Evolutionary conservation across 805 yeast genomes (phyloP).

Genomic region (Metschnikowia vanudenii): DNA sequence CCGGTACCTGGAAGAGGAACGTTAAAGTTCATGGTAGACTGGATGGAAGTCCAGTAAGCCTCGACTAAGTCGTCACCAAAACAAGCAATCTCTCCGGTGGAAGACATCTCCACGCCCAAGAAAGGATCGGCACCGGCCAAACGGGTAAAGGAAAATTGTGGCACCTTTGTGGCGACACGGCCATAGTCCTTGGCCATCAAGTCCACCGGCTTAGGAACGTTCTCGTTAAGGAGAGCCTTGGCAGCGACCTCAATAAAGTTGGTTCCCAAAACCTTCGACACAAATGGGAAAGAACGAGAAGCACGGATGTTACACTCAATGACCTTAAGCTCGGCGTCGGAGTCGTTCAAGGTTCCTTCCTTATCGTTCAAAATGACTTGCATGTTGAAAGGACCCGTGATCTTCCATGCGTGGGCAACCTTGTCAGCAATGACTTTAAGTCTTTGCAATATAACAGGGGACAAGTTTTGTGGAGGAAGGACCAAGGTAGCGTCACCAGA

Average conservation of each 20-base stretch:
- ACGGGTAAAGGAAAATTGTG: slow-evolving; percentile 97
- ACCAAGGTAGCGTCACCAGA: slow-evolving; percentile 98
- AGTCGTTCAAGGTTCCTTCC: slow-evolving; percentile 47
- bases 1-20: slow-evolving; percentile 91
- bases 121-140: slow-evolving; percentile 99
- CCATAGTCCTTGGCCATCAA: slow-evolving; percentile 73
- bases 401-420: slow-evolving; percentile 91
- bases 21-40: slow-evolving; percentile 95
- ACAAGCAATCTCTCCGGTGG: slow-evolving; percentile 98
- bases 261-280: slow-evolving; percentile 91
- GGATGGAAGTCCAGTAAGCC: slow-evolving; percentile 97
- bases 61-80: slow-evolving; percentile 83
- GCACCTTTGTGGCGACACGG: slow-evolving; percentile 95
- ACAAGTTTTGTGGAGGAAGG: slow-evolving; percentile 84
- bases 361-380: slow-evolving; percentile 69
- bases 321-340: slow-evolving; percentile 72
- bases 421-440: slow-evolving; percentile 87
- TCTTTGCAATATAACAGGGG: slow-evolving; percentile 63
- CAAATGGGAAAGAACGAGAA: slow-evolving; percentile 98
- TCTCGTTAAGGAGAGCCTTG: slow-evolving; percentile 72
- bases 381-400: slow-evolving; percentile 98
- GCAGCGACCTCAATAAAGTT: slow-evolving; percentile 96
- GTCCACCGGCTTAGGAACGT: slow-evolving; percentile 76
- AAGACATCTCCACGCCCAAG: slow-evolving; percentile 98
- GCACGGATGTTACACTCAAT: slow-evolving; percentile 99